phyloP scores from a whole-genome alignment of 2,329 filamentous ascomycete genomes.

The Diaporthe aspalathi region DNA sequence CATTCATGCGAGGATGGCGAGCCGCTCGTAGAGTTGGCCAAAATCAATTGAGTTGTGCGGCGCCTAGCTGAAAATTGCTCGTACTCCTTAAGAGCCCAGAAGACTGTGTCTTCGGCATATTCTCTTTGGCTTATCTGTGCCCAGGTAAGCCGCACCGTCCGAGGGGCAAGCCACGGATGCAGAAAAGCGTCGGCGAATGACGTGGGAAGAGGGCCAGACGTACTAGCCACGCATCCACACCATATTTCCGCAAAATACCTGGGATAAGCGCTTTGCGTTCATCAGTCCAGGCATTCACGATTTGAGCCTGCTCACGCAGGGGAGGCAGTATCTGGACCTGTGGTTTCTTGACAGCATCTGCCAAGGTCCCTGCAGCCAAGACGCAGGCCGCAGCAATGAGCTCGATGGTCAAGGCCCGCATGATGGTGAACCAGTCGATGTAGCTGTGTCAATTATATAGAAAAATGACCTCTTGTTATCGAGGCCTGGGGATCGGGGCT shows the following conservation, averaged over 20 bases:
- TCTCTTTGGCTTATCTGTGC: conserved; percentile 61
- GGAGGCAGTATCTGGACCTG: conserved; percentile 54
- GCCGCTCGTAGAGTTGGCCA: conserved; percentile 52
- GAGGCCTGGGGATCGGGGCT: neutral
- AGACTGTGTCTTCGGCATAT: conserved; percentile 63
- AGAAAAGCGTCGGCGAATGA: neutral
- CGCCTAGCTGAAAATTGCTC: conserved; percentile 60
- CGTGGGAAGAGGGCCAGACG: conserved; percentile 37
- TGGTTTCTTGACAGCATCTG: conserved; percentile 41
- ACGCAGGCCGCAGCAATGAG: conserved; percentile 13
- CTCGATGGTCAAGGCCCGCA: neutral
- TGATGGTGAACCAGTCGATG: neutral
- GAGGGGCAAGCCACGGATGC: too few species aligned
- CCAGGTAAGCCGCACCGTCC: neutral
- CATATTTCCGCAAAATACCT: conserved; percentile 55
- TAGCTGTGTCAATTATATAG: neutral
- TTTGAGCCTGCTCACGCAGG: conserved; percentile 56
- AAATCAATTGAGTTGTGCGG: conserved; percentile 62
- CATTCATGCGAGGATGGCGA: conserved; percentile 51
- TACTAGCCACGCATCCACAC: conserved; percentile 61
- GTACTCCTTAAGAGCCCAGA: conserved; percentile 61
- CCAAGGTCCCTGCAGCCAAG: conserved; percentile 7
- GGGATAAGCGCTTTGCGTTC: conserved; percentile 57
- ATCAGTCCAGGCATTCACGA: conserved; percentile 58
- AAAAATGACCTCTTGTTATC: neutral